A percentile compares a stretch with the other conserved stretches of the same genome.
These are phyloP conservation scores for Agrocybe pediades DNA, from an alignment of 768 basidiomycete genomes.

Conservation along the genomic window DNA sequence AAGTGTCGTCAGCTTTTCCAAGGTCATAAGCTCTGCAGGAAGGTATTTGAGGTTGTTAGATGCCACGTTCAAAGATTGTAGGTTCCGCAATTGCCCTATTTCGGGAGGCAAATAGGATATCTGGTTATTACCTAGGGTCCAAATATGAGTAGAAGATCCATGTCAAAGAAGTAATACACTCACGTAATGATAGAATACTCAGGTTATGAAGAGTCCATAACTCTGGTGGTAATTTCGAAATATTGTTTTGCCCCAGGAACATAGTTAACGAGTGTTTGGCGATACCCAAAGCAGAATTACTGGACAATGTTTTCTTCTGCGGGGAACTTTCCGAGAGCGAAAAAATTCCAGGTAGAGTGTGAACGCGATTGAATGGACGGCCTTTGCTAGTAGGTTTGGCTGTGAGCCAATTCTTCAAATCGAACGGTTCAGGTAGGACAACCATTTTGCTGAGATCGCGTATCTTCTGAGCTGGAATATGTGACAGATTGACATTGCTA, in stretches of 20 bases:
- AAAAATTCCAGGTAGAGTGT: conserved; percentile 25
- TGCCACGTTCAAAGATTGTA: conserved; percentile 63
- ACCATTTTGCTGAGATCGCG: conserved; percentile 47
- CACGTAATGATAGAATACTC: conserved; percentile 66
- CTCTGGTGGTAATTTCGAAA: conserved; percentile 54
- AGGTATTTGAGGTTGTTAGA: conserved; percentile 60
- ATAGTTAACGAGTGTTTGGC: conserved; percentile 56
- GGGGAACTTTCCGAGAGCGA: conserved; percentile 19
- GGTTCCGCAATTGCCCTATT: conserved; percentile 51
- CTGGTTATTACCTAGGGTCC: conserved; percentile 53
- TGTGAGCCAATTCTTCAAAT: background rate
- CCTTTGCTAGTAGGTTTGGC: background rate
- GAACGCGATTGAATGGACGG: conserved; percentile 19
- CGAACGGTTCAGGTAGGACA: conserved; percentile 32
- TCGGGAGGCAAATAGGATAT: conserved; percentile 64
- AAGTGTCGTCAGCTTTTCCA: conserved; percentile 49
- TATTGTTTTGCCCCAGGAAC: conserved; percentile 55
- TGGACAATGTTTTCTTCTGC: conserved; percentile 32
- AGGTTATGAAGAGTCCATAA: conserved; percentile 59
- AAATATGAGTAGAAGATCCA: conserved; percentile 16
- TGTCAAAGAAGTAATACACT: conserved; percentile 26
- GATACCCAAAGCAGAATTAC: conserved; percentile 34
- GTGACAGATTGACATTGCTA: conserved; percentile 44
- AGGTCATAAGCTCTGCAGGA: conserved; percentile 64
- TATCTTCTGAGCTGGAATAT: conserved; percentile 52